Base-by-base conservation (phyloP, 345 rosid genomes). In the Syzygium oleosum region DNA sequence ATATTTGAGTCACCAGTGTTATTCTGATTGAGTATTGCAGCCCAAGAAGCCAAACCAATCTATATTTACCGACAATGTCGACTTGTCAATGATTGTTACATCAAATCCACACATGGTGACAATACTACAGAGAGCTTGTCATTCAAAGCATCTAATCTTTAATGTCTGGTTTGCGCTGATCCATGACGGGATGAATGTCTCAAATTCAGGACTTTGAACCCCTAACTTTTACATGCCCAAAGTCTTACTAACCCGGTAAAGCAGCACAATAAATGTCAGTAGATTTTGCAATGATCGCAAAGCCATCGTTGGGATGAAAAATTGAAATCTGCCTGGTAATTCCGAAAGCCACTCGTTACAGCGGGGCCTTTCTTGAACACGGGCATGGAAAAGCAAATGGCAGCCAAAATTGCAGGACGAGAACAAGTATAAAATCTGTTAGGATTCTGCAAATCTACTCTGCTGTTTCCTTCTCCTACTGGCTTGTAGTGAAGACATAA, bases 1-100 rank as follows among this genome's bases (percentile, higher is more conserved):
- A 87, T 85, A 85, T 86, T 51, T 27, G 84, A 86, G 90, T 77
- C 87, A 85, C 88, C 85, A 46, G 38, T 46, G 27, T 22, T 58
- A 85, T 80, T 41, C 46, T 19, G 80, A 34, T 73, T 0, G 14
- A 38, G 49, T 38, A 21, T 34, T 38, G 80, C 41, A 73, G 80
- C 80, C 80, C 80, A 73, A 34, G 80, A 73, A 73, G 80, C 80
- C 80, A 73, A 73, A 73, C 80, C 80, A 19, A 73, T 38, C 22
- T 73, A 19, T 73, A 25, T 73, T 73, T 73, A 38, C 80, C 11
- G 14, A 34, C 17, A 19, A 34, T 38, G 43, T 38, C 14, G 49
- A 34, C 27, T 34, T 5, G 46, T 73, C 80, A 34, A 19, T 2
- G 22, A 38, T 38, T 13, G 12, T 38, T 16, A 4, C 23, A 73